Evolutionary conservation across 2,329 filamentous ascomycete species (phyloP).

Genomic region (Cladophialophora carrionii): DNA sequence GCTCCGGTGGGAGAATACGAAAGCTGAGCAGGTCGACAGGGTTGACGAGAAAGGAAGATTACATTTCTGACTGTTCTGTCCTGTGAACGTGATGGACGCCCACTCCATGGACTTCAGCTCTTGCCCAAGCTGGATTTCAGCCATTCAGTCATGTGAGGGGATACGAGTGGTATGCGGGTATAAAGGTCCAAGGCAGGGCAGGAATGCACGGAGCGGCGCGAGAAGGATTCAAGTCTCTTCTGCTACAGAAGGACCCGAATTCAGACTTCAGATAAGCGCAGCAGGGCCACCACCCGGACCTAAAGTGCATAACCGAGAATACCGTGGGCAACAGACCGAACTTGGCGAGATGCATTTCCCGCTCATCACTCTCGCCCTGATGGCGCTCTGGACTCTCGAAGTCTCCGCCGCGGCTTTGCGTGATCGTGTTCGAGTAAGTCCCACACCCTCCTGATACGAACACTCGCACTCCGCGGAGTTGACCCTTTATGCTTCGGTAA

Average conservation of each 20-base stretch:
- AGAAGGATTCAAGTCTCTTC: not conserved
- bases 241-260: too few species aligned
- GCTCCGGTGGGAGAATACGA: not conserved
- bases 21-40: not conserved
- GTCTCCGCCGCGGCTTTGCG: slow-evolving; percentile 8
- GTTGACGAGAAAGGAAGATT: not conserved
- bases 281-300: too few species aligned
- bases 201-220: not conserved
- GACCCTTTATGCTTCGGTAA: not conserved
- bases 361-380: not conserved
- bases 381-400: slow-evolving; percentile 1
- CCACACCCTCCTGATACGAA: not conserved
- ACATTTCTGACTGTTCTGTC: not conserved
- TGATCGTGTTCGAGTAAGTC: slow-evolving; percentile 3
- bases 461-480: not conserved
- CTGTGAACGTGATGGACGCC: not conserved
- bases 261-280: not conserved
- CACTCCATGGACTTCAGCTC: not conserved
- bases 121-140: not conserved
- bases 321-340: not conserved
- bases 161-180: not conserved
- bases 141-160: too few species aligned
- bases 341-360: not conserved
- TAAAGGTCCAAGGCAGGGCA: not conserved
- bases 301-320: too few species aligned